Conservation (phyloP, 148 eudicot genomes). For the Linanthus parryae region DNA sequence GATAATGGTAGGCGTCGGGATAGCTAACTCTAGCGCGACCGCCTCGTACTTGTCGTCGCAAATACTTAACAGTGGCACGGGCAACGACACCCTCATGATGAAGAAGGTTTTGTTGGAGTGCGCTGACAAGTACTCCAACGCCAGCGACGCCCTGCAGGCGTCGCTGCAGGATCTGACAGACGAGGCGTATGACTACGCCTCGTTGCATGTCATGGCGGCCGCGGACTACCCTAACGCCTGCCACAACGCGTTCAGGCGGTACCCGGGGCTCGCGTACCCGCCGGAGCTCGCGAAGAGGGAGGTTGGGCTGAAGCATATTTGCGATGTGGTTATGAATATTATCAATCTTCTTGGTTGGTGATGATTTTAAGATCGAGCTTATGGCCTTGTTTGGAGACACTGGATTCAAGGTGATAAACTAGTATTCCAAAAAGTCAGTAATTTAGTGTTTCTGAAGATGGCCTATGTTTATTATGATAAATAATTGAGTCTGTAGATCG, state of each 20-base stretch:
- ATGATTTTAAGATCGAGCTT: too few species aligned
- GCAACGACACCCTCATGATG: constrained; percentile 20
- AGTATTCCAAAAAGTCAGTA: too few species aligned
- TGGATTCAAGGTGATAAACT: too few species aligned
- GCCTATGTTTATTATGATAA: too few species aligned
- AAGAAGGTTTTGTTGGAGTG: constrained; percentile 49
- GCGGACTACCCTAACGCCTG: constrained; percentile 69
- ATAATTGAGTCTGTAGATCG: too few species aligned
- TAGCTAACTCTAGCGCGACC: constrained; percentile 51
- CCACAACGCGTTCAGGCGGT: constrained; percentile 43
- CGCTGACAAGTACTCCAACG: constrained; percentile 45
- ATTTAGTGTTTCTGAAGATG: too few species aligned
- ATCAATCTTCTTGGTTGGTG: constrained; percentile 38
- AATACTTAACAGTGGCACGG: constrained; percentile 4
- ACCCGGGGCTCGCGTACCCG: constrained; percentile 50
- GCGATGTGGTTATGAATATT: constrained; percentile 68
- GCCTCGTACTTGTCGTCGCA: constrained; percentile 49
- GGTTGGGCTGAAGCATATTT: constrained; percentile 61
- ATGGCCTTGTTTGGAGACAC: too few species aligned
- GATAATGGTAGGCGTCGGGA: constrained; percentile 51
- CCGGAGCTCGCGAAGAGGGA: constrained; percentile 47
- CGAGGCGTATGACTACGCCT: constrained; percentile 65
- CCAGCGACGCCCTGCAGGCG: constrained; percentile 38
- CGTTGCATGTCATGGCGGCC: constrained; percentile 56
- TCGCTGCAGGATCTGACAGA: constrained; percentile 34